A percentile compares a stretch with the other conserved stretches of the same genome.
Evolutionary conservation across 192 early-diverging fungal genomes (phyloP).

Genomic region (Neocallimastix lanati): DNA sequence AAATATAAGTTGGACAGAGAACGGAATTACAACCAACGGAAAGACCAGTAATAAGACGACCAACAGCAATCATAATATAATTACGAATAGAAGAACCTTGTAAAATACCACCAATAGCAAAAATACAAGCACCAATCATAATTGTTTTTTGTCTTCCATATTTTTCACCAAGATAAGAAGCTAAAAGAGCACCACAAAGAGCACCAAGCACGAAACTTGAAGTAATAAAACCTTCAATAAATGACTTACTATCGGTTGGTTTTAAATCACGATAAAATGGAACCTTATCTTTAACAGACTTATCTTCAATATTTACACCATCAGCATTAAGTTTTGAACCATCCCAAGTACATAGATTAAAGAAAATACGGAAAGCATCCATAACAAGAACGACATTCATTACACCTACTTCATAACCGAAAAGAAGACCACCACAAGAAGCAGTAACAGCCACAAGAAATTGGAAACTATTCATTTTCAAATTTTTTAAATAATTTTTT

Average conservation of each 20-base stretch:
- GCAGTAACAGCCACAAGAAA: slow-evolving; percentile 2
- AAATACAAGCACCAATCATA: neutral
- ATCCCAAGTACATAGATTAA: neutral
- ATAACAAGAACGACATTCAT: slow-evolving; percentile 1
- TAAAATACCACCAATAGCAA: slow-evolving; percentile 3
- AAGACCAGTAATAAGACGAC: slow-evolving; percentile 1
- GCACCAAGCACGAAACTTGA: neutral
- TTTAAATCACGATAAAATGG: neutral
- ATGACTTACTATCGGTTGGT: neutral
- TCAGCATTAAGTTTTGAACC: neutral
- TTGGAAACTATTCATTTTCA: too few relatives aligned
- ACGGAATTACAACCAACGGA: slow-evolving; percentile 1
- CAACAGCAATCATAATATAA: neutral
- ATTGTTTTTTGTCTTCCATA: slow-evolving; percentile 1
- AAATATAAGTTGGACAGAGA: slow-evolving; percentile 4
- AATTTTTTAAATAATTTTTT: too few relatives aligned
- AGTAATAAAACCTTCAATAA: slow-evolving; percentile 1
- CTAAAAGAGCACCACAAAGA: neutral
- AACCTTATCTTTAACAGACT: neutral
- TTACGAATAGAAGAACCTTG: slow-evolving; percentile 1
- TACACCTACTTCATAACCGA: too few relatives aligned
- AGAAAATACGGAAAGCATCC: slow-evolving; percentile 1
- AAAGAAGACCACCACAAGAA: slow-evolving; percentile 2
- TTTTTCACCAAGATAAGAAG: neutral
- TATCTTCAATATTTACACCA: too few relatives aligned